phyloP scores from a whole-genome alignment of 495 filamentous ascomycete species.

The Lophiostoma macrostomum region DNA sequence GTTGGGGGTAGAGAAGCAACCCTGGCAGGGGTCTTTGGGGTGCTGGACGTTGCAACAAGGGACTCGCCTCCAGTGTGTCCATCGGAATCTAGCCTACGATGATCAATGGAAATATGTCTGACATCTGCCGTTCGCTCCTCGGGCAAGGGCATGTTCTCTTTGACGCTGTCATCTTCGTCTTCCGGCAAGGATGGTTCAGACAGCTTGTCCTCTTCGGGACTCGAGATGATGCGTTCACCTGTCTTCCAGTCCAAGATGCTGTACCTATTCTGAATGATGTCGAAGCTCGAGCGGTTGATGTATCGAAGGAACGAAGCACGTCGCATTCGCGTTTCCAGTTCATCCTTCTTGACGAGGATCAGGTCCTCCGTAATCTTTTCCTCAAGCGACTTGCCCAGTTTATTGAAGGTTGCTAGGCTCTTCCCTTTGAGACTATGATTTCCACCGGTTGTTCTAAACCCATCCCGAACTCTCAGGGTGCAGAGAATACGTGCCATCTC shows the following conservation, averaged over 20 bases:
- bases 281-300: conserved; percentile 5
- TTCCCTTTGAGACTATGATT: conserved; percentile 15
- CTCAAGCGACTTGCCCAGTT: conserved; percentile 1
- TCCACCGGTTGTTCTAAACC: conserved; percentile 2
- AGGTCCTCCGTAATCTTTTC: conserved; percentile 16
- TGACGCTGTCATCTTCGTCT: neutral
- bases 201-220: neutral
- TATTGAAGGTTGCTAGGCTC: conserved; percentile 1
- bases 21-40: no score
- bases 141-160: neutral
- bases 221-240: conserved; percentile 3
- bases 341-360: conserved; percentile 12
- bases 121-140: neutral
- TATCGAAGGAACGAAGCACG: conserved; percentile 11
- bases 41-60: no score
- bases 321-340: conserved; percentile 23
- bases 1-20: no score
- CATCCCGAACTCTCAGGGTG: conserved; percentile 4
- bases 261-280: conserved; percentile 11
- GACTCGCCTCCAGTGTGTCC: no score
- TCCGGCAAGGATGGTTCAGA: neutral
- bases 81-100: no score
- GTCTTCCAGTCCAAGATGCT: conserved; percentile 6
- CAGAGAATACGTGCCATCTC: conserved; percentile 16
- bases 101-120: neutral